Percentiles rank a stretch among this genome's conserved stretches.
These are phyloP conservation scores for Sporothrix phasma DNA, from an alignment of 2,329 filamentous ascomycete genomes.

Conservation along the genomic window DNA sequence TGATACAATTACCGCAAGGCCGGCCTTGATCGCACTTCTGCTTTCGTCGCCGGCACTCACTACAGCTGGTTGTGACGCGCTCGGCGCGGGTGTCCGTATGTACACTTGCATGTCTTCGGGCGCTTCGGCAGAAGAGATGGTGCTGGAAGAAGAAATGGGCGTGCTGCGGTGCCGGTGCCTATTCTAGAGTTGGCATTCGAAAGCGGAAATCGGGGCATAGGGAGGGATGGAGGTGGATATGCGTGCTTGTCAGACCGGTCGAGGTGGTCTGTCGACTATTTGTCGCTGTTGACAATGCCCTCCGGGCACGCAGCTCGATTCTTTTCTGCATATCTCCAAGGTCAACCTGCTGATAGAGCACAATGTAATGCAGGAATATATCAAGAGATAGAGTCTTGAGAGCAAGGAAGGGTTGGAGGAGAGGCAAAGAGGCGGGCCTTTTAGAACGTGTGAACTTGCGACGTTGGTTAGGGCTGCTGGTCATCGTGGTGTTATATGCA, in stretches of 20 bases:
- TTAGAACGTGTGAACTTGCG: not conserved
- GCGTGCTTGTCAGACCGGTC: not conserved
- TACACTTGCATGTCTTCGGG: slow-evolving; percentile 26
- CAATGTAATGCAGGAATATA: not conserved
- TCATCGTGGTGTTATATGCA: not conserved
- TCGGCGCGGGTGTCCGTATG: slow-evolving; percentile 21
- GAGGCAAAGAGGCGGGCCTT: not conserved
- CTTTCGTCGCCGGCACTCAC: slow-evolving; percentile 39
- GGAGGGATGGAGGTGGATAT: not conserved
- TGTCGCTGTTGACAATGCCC: not conserved
- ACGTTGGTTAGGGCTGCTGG: not conserved
- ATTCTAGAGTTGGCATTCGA: not conserved
- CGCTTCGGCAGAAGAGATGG: slow-evolving; percentile 16
- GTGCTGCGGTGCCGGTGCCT: not conserved
- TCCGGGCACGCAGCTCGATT: not conserved
- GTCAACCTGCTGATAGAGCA: not conserved
- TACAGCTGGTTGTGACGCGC: slow-evolving; percentile 32
- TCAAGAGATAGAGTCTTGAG: not conserved
- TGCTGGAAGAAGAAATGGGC: not conserved
- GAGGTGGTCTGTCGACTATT: not conserved
- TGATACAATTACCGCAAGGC: slow-evolving; percentile 43
- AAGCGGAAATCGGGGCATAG: not conserved
- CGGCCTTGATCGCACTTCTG: slow-evolving; percentile 46
- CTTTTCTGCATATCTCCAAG: not conserved
- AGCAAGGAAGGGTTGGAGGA: not conserved